Evolutionary conservation across 495 filamentous ascomycete species (phyloP), one percentile per base, ranked within the genome.

Genomic region (Daldinia loculata): DNA sequence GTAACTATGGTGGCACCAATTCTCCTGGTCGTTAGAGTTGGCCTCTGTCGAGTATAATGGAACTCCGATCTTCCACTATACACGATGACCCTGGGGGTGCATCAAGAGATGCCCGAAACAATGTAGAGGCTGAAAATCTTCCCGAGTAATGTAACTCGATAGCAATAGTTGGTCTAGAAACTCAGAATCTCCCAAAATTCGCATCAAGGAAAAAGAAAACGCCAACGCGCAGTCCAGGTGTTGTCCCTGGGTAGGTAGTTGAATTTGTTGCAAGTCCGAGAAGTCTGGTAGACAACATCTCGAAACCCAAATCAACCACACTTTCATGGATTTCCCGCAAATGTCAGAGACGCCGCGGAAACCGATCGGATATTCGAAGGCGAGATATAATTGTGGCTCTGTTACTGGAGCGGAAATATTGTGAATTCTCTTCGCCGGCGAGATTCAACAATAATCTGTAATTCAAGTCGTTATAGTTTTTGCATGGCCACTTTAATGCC

Each of bases 391-490:
- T 50, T 48, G 56, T 41, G 53, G 26, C 22, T 56, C 50, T 30
- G 4, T 17, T 19, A 22, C n/a, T 30, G 22, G 43, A 62, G 51
- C 24, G 6, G 41, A 62, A 30, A 61, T 56, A 26, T 43, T 45
- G 65, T 27, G 38, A 56, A 22, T 22, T 55, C 66, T 51, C 52
- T 39, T 41, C 17, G n/a, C 57, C 51, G 56, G 11, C 24, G 29
- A 58, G 43, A 62, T 62, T 66, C 63, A 36, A 59, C 56, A 57
- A 56, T 50, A 15, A 39, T 32, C 55, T 30, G 48, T 41, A 48
- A 65, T 57, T 29, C 19, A 39, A 43, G 38, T 27, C 55, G 61
- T 62, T 61, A 61, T 60, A 36, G 30, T 65, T 15, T 24, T 58
- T 19, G 38, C 57, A 63, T 52, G 50, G 19, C 52, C 5, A 5